Conservation (phyloP, 345 rosid species). For the Aethionema arabicum region DNA sequence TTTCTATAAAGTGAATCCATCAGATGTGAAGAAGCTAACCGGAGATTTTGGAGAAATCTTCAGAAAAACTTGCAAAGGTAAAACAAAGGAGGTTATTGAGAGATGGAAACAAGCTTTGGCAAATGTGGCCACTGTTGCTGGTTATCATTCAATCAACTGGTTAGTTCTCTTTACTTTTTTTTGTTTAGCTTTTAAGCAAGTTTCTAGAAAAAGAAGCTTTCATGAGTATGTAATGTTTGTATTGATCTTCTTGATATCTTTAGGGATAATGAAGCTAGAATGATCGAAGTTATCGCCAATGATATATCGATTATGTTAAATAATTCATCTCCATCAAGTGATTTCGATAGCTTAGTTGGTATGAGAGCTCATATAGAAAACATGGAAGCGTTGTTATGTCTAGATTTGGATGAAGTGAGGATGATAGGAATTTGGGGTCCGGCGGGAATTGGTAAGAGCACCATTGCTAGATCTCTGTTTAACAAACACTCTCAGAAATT, state of each 20-base stretch:
- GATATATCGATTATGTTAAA: conserved; percentile 5
- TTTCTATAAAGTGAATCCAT: too few species aligned
- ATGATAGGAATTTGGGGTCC: conserved; percentile 39
- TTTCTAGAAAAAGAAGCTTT: too few species aligned
- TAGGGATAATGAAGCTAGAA: not conserved
- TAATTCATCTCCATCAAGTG: not conserved
- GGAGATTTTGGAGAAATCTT: too few species aligned
- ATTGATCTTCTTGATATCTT: not conserved
- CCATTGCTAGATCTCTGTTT: conserved; percentile 34
- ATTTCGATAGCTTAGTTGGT: conserved; percentile 18
- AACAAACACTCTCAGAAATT: not conserved
- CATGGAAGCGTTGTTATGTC: not conserved
- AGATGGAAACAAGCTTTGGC: too few species aligned
- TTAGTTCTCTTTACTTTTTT: not conserved
- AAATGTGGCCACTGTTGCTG: too few species aligned
- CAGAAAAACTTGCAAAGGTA: too few species aligned
- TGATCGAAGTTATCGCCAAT: conserved; percentile 12
- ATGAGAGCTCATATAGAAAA: conserved; percentile 7
- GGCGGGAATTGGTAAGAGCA: conserved; percentile 42
- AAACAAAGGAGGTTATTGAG: too few species aligned
- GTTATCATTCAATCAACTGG: too few species aligned
- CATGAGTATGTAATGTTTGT: not conserved
- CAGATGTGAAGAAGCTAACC: too few species aligned
- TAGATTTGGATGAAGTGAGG: not conserved
- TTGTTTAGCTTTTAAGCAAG: not conserved